These are phyloP conservation scores for Cucumis melo DNA, from an alignment of 306 rosid species.

Conservation along the genomic window DNA sequence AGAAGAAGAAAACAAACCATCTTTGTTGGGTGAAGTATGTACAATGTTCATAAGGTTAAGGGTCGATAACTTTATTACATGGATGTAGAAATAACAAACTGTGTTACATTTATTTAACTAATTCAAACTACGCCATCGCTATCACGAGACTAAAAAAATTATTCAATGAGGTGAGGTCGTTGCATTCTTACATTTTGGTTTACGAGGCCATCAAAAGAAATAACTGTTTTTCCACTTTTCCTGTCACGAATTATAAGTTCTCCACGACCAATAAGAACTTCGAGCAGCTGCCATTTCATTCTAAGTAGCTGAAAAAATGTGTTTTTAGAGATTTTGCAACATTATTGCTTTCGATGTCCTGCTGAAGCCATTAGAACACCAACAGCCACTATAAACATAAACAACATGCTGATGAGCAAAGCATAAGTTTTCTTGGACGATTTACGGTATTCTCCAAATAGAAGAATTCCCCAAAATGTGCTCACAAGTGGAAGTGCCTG, in stretches of 20 bases:
- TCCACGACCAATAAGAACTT: not conserved
- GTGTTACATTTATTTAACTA: not conserved
- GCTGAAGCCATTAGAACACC: slow-evolving; percentile 67
- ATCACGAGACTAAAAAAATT: not conserved
- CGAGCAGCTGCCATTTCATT: not conserved
- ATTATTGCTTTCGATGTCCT: slow-evolving; percentile 53
- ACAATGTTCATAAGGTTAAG: not conserved
- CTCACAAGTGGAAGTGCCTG: slow-evolving; percentile 94
- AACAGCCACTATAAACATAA: slow-evolving; percentile 65
- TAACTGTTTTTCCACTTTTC: not conserved
- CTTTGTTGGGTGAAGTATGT: too few relatives aligned
- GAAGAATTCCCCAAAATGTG: slow-evolving; percentile 73
- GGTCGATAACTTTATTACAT: not conserved
- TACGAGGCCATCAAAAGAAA: too few relatives aligned
- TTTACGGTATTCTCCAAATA: slow-evolving; percentile 76
- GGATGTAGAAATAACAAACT: not conserved
- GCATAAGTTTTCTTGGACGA: slow-evolving; percentile 63
- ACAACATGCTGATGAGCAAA: slow-evolving; percentile 50
- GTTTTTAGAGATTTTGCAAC: not conserved
- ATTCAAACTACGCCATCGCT: not conserved
- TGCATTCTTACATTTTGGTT: not conserved
- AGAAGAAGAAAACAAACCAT: too few relatives aligned
- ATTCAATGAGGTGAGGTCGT: too few relatives aligned
- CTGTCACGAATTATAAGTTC: too few relatives aligned
- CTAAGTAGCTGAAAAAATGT: not conserved